Conservation (phyloP, 805 yeast genomes). For the Vanderwaltozyma yarrowii region DNA sequence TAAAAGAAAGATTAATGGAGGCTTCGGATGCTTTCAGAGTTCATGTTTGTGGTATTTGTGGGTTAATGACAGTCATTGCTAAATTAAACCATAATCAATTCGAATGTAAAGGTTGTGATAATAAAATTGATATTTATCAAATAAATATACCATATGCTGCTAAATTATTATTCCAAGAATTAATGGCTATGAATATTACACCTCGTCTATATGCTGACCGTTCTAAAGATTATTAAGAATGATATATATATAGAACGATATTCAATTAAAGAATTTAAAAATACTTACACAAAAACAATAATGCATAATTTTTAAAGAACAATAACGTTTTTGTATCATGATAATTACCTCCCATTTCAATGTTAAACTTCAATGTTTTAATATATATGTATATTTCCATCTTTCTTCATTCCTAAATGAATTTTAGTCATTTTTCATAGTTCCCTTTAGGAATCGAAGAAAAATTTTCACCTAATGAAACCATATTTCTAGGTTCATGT, state of each 20-base stretch:
- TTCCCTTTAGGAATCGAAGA: too few species aligned
- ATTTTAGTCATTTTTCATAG: too few species aligned
- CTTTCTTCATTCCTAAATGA: too few species aligned
- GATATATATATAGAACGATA: neutral
- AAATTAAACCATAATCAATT: slow-evolving; percentile 95
- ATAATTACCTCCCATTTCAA: neutral
- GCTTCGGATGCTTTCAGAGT: slow-evolving; percentile 98
- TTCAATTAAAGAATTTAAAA: neutral
- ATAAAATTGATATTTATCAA: slow-evolving; percentile 96
- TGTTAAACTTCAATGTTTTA: too few species aligned
- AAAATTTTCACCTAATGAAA: neutral
- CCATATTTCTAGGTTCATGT: neutral
- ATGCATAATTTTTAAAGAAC: neutral
- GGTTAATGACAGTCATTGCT: slow-evolving; percentile 95
- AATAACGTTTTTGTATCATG: neutral
- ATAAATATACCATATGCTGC: slow-evolving; percentile 98
- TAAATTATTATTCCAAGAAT: slow-evolving; percentile 92
- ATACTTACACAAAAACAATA: neutral
- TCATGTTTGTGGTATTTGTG: slow-evolving; percentile 97
- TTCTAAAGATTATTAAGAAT: slow-evolving; percentile 33
- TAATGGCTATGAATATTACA: slow-evolving; percentile 98
- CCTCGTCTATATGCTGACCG: slow-evolving; percentile 96
- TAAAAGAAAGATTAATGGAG: slow-evolving; percentile 96
- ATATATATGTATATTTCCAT: too few species aligned
- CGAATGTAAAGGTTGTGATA: slow-evolving; percentile 97